Conservation (phyloP, 768 basidiomycete genomes). For the Atractiella rhizophila region DNA sequence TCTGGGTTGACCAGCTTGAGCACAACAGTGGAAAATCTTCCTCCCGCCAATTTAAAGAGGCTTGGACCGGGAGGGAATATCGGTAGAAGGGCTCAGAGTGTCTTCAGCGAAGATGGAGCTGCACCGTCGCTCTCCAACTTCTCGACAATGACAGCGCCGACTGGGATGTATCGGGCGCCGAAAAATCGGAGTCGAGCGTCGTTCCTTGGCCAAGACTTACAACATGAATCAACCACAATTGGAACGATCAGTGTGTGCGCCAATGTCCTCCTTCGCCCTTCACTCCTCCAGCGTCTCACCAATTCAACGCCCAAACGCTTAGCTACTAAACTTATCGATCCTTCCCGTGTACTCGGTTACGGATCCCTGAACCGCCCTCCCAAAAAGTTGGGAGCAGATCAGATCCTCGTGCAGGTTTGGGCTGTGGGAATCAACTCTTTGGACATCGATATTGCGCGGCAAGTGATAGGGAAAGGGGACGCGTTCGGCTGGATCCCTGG, state of each 20-base stretch:
- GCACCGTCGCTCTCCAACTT: neutral
- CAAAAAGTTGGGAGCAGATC: slow-evolving; percentile 7
- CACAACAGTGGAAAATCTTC: too few relatives aligned
- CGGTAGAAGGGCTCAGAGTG: too few relatives aligned
- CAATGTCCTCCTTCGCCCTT: neutral
- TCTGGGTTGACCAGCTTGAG: too few relatives aligned
- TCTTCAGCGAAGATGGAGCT: too few relatives aligned
- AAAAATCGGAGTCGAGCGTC: neutral
- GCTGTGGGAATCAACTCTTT: slow-evolving; percentile 12
- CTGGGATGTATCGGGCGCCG: neutral
- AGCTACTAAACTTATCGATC: neutral
- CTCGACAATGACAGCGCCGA: neutral
- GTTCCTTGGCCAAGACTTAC: neutral
- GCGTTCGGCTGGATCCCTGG: slow-evolving; percentile 13
- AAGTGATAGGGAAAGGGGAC: slow-evolving; percentile 1
- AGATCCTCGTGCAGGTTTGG: slow-evolving; percentile 13
- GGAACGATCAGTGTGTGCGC: neutral
- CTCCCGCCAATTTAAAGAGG: too few relatives aligned
- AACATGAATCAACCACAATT: neutral
- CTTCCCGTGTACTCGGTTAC: slow-evolving; percentile 4
- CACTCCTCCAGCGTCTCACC: neutral
- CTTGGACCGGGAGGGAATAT: too few relatives aligned
- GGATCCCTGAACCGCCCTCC: slow-evolving; percentile 2
- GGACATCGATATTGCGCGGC: slow-evolving; percentile 8
- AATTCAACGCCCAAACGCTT: neutral